These are phyloP conservation scores for Orychophragmus violaceus DNA, from an alignment of 345 rosid species.

Conservation along the genomic window DNA sequence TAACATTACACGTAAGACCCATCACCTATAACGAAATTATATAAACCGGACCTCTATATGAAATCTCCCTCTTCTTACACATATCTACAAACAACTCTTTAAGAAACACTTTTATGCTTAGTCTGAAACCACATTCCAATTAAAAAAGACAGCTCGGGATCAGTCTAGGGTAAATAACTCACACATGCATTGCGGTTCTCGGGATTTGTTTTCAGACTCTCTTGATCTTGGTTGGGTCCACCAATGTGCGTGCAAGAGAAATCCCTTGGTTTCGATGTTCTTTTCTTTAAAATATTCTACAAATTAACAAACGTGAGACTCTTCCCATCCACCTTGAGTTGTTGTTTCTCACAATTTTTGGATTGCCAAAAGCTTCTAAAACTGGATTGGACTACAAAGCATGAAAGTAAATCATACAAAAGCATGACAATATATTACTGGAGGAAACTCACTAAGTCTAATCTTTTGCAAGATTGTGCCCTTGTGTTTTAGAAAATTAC, in stretches of 20 bases:
- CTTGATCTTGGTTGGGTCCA: constrained; percentile 54
- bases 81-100: constrained; percentile 16
- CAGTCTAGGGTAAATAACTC: neutral
- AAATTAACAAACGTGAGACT: neutral
- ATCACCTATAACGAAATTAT: constrained; percentile 16
- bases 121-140: constrained; percentile 10
- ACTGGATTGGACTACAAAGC: constrained; percentile 88
- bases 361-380: constrained; percentile 97
- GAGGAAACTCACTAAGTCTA: neutral
- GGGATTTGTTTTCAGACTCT: constrained; percentile 25
- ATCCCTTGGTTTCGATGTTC: too few relatives aligned
- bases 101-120: neutral
- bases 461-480: neutral
- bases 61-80: constrained; percentile 1
- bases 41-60: constrained; percentile 11
- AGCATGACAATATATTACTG: neutral
- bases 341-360: constrained; percentile 91
- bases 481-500: neutral
- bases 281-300: too few relatives aligned
- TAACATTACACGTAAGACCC: constrained; percentile 2
- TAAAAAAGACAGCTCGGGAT: constrained; percentile 5
- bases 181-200: neutral
- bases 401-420: neutral
- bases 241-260: too few relatives aligned
- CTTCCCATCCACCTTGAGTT: constrained; percentile 67